Percentiles rank a stretch among this genome's conserved stretches.
Conservation (phyloP, 1,284 basidiomycete genomes). For the Schizophyllum amplum region DNA sequence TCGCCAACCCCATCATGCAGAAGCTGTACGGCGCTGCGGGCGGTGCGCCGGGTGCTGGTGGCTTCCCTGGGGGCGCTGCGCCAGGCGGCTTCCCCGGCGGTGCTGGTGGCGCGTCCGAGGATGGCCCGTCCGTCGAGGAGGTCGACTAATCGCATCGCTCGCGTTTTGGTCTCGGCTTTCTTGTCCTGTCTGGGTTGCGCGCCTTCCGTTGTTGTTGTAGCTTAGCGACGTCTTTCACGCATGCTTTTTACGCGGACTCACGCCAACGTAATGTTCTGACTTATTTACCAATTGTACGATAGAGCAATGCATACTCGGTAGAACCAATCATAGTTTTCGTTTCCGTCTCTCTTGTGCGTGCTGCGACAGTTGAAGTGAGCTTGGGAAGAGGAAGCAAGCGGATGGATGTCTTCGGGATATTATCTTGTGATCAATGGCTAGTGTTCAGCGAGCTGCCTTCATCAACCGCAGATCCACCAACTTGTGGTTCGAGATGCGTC, state of each 20-base stretch:
- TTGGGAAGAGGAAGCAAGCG: no score
- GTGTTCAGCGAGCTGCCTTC: no score
- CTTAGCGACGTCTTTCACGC: not conserved
- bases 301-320: not conserved
- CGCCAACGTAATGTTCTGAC: not conserved
- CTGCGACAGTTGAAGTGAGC: not conserved
- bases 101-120: constrained; percentile 39
- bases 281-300: not conserved
- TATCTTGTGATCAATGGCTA: no score
- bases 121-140: constrained; percentile 31
- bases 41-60: constrained; percentile 32
- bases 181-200: not conserved
- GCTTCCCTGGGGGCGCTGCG: constrained; percentile 38
- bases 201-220: not conserved
- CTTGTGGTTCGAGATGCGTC: no score
- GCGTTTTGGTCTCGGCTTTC: not conserved
- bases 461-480: no score
- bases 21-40: constrained; percentile 74
- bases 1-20: constrained; percentile 94
- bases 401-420: no score
- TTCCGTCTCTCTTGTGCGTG: not conserved
- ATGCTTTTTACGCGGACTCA: not conserved
- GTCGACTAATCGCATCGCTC: constrained; percentile 32
- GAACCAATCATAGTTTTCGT: not conserved
- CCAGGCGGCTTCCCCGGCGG: constrained; percentile 43